Percentiles rank a stretch among this genome's conserved stretches.
Conservation (phyloP, 345 rosid genomes). For the Salix arbutifolia region DNA sequence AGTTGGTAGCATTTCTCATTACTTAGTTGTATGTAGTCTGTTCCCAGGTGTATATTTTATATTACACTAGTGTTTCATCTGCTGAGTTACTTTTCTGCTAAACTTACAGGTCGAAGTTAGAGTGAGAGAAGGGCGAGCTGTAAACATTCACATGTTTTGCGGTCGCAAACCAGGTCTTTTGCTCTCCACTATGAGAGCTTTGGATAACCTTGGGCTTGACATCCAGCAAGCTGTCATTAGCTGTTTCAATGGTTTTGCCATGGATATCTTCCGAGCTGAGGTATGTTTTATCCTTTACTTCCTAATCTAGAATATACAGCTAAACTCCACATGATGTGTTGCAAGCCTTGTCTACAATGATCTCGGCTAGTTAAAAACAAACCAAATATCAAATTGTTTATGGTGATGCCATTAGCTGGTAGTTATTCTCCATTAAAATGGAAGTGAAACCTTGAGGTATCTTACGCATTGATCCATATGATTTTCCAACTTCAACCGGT, state of each 20-base stretch:
- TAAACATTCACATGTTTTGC: constrained; percentile 98
- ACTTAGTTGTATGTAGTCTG: background rate
- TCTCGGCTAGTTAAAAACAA: background rate
- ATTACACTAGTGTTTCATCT: background rate
- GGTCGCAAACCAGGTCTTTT: constrained; percentile 88
- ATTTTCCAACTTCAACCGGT: background rate
- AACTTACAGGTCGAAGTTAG: constrained; percentile 77
- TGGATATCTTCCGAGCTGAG: constrained; percentile 99
- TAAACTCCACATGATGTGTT: background rate
- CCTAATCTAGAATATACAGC: background rate
- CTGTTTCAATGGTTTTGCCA: constrained; percentile 92
- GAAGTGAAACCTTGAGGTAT: background rate
- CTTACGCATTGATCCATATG: background rate
- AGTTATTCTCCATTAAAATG: background rate
- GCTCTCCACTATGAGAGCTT: constrained; percentile 87
- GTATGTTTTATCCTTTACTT: constrained; percentile 27
- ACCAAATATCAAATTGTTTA: background rate
- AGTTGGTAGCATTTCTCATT: background rate
- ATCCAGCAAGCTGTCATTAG: constrained; percentile 97
- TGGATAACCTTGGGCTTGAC: constrained; percentile 94
- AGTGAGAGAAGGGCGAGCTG: constrained; percentile 89
- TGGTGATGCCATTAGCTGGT: background rate
- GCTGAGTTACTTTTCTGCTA: background rate
- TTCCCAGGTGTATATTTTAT: background rate
- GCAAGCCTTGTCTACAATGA: background rate